Percentiles rank a stretch among this genome's conserved stretches.
These are phyloP conservation scores for Rubroshorea leprosula DNA, from an alignment of 345 rosid genomes.

Conservation along the genomic window DNA sequence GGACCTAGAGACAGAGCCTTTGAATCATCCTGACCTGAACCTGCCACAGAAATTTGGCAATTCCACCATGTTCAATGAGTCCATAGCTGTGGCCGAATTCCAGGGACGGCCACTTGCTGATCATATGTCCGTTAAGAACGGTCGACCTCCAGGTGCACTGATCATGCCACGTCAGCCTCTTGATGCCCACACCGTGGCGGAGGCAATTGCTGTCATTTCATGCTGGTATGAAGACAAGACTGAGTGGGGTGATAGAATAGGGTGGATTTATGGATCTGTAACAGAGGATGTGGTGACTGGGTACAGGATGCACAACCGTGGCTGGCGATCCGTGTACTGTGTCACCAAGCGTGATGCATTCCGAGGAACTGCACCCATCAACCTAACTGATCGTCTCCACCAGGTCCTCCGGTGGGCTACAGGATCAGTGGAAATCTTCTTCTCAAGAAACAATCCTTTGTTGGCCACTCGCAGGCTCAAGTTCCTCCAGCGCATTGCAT, in stretches of 20 bases:
- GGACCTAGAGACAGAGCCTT: conserved; percentile 59
- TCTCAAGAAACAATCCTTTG: conserved; percentile 72
- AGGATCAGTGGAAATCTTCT: conserved; percentile 90
- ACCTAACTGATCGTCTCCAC: conserved; percentile 85
- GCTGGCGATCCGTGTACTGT: conserved; percentile 90
- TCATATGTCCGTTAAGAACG: conserved; percentile 85
- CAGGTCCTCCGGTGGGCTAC: conserved; percentile 97
- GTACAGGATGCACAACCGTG: conserved; percentile 95
- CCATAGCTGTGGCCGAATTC: conserved; percentile 73
- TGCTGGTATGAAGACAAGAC: conserved; percentile 98
- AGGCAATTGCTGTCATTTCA: conserved; percentile 89
- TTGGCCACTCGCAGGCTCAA: conserved; percentile 62
- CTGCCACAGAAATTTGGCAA: conserved; percentile 72
- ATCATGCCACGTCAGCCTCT: conserved; percentile 73
- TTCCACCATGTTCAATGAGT: conserved; percentile 61
- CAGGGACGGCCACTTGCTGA: conserved; percentile 96
- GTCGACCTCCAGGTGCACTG: conserved; percentile 88
- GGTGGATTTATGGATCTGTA: conserved; percentile 88
- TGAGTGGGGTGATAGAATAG: conserved; percentile 81
- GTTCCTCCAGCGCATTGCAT: conserved; percentile 80
- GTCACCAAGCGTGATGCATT: conserved; percentile 88
- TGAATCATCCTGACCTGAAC: conserved; percentile 69
- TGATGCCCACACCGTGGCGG: conserved; percentile 95
- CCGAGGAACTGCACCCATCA: conserved; percentile 89
- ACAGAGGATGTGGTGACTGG: conserved; percentile 92